Evolutionary conservation across 2,329 filamentous ascomycete genomes (phyloP), one percentile per base, ranked within the genome.

Genomic region (Sporothrix protearum): DNA sequence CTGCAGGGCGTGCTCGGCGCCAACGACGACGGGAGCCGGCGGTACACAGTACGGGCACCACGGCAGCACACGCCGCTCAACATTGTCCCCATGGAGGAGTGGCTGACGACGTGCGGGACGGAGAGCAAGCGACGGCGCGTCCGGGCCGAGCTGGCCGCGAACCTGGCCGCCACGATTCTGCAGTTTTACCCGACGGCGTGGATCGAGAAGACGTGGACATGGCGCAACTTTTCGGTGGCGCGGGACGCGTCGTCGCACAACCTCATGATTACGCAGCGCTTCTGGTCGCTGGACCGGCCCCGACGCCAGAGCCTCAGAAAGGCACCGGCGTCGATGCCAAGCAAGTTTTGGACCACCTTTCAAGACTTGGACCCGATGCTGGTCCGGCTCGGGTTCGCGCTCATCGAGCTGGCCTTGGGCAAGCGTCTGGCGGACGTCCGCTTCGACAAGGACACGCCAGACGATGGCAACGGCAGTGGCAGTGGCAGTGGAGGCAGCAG

Each of bases 141-240:
- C 68, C 71, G 73, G 6, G 70, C 71, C 0, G 73, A 73, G 51
- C 71, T 75, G 68, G 74, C 74, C 0, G 68, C 70, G 73, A 71
- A 74, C 64, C 49, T 75, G 30, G 74, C 74, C 8, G 55, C 73
- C 30, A 74, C 73, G 6, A 74, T 75, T 30, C 66, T 67, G 68
- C 71, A 75, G 53, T 75, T 75, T 28, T 67, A 74, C 22, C 68
- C 73, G 47, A 75, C 74, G 36, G 64, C 73, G 10, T 75, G 74
- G 74, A 74, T 75, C 66, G 74, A 75, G 10, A 74, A 70, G 66
- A 71, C 74, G 66, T 75, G 74, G 74, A 72, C 74, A 33, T 74
- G 73, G 74, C 66, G 51, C 33, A 75, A 75, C 57, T 74, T 75
- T 66, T 73, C 73, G 1, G 69, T 75, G 6, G 73, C 66, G 36